phyloP scores from a whole-genome alignment of 1,139 yeast species.

The Meyerozyma elateridarum region DNA sequence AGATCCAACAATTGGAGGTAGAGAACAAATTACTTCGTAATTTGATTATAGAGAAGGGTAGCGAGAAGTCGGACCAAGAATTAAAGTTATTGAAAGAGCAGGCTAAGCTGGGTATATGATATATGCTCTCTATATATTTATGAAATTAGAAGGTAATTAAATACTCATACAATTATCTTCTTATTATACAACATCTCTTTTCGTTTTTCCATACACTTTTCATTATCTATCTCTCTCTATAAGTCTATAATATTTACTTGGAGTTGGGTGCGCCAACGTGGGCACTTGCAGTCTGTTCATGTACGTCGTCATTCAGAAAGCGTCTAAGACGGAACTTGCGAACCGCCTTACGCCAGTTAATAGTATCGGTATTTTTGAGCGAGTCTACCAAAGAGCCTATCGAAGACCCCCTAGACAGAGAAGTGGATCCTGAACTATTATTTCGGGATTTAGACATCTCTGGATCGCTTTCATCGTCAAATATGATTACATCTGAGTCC shows the following conservation, averaged over 20 bases:
- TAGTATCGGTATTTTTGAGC: constrained; percentile 17
- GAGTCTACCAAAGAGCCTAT: constrained; percentile 21
- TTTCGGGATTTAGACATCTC: constrained; percentile 6
- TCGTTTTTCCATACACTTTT: too few relatives aligned
- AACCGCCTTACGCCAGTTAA: constrained; percentile 17
- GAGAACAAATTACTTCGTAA: constrained; percentile 60
- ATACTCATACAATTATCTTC: too few relatives aligned
- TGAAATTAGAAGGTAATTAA: neutral
- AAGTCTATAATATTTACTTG: neutral
- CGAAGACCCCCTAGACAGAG: constrained; percentile 14
- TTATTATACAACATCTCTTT: too few relatives aligned
- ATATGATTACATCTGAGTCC: constrained; percentile 1
- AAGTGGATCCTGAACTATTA: constrained; percentile 3
- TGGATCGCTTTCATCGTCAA: constrained; percentile 1
- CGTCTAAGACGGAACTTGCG: constrained; percentile 18
- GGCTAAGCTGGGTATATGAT: constrained; percentile 17
- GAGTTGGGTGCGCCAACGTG: too few relatives aligned
- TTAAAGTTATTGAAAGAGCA: constrained; percentile 32
- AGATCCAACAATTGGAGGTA: constrained; percentile 53
- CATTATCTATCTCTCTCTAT: constrained; percentile 1
- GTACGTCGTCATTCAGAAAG: constrained; percentile 7
- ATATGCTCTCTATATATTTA: too few relatives aligned
- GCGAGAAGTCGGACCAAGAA: constrained; percentile 40
- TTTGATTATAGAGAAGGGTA: constrained; percentile 64
- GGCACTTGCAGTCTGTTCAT: too few relatives aligned